phyloP scores from a whole-genome alignment of 176 grass and related monocot species.

The Melocanna baccifera region DNA sequence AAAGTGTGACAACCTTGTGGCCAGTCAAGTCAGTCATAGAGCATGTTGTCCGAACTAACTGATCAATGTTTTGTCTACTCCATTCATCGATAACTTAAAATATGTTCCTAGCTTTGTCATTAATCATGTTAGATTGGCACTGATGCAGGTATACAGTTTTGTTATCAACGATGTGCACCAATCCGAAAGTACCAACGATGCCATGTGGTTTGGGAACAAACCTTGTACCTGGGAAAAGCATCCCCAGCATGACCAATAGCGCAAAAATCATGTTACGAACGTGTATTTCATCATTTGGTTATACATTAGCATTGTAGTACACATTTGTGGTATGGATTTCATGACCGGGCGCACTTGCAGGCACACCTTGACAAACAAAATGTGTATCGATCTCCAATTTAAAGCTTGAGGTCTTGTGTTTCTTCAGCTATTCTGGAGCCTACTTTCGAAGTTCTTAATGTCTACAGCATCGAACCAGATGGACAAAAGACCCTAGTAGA shows the following conservation, averaged over 20 bases:
- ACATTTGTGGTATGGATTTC: background rate
- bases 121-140: constrained; percentile 13
- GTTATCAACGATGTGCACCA: background rate
- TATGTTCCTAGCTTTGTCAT: background rate
- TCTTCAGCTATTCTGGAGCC: background rate
- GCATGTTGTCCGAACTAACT: background rate
- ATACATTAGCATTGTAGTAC: background rate
- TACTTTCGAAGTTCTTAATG: background rate
- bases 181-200: background rate
- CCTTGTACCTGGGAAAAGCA: background rate
- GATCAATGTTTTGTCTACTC: constrained; percentile 19
- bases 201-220: background rate
- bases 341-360: background rate
- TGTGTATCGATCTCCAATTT: background rate
- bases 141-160: constrained; percentile 35
- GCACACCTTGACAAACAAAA: background rate
- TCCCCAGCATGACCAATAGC: background rate
- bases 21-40: constrained; percentile 8
- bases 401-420: background rate
- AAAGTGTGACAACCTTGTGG: background rate
- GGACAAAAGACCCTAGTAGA: background rate
- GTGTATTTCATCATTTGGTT: background rate
- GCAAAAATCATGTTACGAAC: background rate
- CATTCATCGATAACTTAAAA: constrained; percentile 20
- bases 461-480: background rate